Conservation (phyloP, 352 stramenopile genomes). For the Phytophthora palmivora region DNA sequence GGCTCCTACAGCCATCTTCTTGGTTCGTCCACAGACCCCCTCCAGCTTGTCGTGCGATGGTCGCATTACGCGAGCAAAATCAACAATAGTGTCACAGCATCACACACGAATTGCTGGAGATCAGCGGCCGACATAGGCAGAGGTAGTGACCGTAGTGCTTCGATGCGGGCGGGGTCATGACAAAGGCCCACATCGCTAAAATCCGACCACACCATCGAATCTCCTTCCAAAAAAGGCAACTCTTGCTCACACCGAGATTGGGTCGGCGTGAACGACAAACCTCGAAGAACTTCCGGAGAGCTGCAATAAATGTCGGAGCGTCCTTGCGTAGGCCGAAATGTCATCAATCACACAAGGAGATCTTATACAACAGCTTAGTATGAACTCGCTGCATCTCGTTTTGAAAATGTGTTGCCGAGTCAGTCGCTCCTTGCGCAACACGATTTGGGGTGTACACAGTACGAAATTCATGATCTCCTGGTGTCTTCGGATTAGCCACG, state of each 20-base stretch:
- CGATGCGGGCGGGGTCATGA: conserved; percentile 16
- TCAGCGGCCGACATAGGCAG: conserved; percentile 10
- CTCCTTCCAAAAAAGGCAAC: conserved; percentile 12
- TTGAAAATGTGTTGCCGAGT: conserved; percentile 15
- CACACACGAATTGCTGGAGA: conserved; percentile 35
- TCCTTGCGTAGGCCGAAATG: conserved; percentile 20
- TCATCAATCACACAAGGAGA: conserved; percentile 39
- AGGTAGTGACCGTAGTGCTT: neutral
- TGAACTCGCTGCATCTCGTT: conserved; percentile 11
- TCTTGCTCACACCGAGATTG: conserved; percentile 32
- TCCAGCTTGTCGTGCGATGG: conserved; percentile 27
- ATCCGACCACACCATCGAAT: conserved; percentile 32
- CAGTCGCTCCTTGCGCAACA: conserved; percentile 10
- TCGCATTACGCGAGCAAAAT: conserved; percentile 9
- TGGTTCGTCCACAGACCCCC: neutral
- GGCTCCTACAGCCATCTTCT: neutral
- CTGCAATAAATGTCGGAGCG: conserved; percentile 8
- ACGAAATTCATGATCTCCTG: conserved; percentile 20
- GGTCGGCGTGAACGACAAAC: neutral
- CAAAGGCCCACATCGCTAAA: conserved; percentile 11
- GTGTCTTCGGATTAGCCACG: neutral
- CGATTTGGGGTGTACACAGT: conserved; percentile 19
- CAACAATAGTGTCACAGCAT: conserved; percentile 15
- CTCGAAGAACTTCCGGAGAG: conserved; percentile 16
- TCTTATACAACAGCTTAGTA: conserved; percentile 10